Percentiles rank a stretch among this genome's conserved stretches.
Evolutionary conservation across 768 basidiomycete species (phyloP).

Genomic region (Coprinopsis strossmayeri): DNA sequence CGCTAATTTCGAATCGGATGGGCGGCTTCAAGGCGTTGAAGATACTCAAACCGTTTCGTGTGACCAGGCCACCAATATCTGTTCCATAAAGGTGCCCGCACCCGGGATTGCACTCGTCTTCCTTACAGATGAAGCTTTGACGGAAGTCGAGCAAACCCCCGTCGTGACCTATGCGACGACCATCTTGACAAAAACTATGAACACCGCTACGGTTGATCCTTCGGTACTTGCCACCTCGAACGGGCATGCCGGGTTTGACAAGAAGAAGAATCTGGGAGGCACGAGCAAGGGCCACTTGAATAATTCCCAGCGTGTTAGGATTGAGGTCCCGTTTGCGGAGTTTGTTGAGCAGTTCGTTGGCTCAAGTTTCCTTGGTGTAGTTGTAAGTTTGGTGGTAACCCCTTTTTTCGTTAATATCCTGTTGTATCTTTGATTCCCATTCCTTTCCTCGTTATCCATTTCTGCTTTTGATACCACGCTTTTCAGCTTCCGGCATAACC

Average conservation of each 20-base stretch:
- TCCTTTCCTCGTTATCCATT: too few relatives aligned
- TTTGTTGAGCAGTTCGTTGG: too few relatives aligned
- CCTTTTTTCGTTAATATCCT: too few relatives aligned
- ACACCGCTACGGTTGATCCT: constrained; percentile 52
- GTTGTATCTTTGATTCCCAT: too few relatives aligned
- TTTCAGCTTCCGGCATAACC: too few relatives aligned
- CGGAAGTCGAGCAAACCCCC: constrained; percentile 24
- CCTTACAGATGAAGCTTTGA: constrained; percentile 36
- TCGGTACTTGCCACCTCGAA: constrained; percentile 49
- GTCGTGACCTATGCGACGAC: constrained; percentile 48
- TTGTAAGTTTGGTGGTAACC: too few relatives aligned
- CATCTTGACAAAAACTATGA: constrained; percentile 44
- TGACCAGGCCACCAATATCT: constrained; percentile 40
- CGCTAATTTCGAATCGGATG: constrained; percentile 55
- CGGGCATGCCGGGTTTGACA: constrained; percentile 26
- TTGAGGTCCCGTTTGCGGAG: too few relatives aligned
- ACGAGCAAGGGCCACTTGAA: constrained; percentile 24
- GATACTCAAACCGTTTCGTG: constrained; percentile 52
- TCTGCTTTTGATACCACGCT: too few relatives aligned
- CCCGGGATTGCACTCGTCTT: constrained; percentile 70
- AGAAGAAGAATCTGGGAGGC: constrained; percentile 13
- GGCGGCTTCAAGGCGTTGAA: constrained; percentile 46
- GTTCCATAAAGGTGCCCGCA: constrained; percentile 57
- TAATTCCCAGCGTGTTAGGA: too few relatives aligned
- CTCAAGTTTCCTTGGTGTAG: too few relatives aligned